Conservation (phyloP, 345 rosid species). For the Euphorbia lathyris region DNA sequence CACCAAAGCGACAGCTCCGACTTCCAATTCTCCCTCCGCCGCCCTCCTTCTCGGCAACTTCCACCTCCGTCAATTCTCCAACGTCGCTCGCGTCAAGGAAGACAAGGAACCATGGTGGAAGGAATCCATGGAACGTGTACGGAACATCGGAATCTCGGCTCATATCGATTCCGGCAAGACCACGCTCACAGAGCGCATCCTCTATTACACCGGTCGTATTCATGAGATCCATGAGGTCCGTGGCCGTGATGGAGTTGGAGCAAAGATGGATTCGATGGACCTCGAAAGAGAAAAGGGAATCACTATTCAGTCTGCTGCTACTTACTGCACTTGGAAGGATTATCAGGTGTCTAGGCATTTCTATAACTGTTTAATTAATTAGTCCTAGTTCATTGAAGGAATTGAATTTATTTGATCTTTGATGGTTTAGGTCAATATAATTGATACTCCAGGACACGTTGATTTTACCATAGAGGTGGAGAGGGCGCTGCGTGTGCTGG, state of each 20-base stretch:
- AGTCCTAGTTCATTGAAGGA: not conserved
- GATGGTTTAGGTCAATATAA: conserved; percentile 64
- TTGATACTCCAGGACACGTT: conserved; percentile 97
- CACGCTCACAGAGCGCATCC: conserved; percentile 83
- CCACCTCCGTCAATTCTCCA: conserved; percentile 64
- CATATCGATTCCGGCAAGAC: conserved; percentile 99
- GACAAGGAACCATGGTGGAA: conserved; percentile 96
- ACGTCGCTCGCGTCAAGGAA: conserved; percentile 67
- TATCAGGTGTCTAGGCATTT: conserved; percentile 49
- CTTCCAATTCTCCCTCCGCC: conserved; percentile 40
- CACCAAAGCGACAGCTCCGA: not conserved
- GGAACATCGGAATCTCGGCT: conserved; percentile 96
- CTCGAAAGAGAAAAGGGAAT: conserved; percentile 98
- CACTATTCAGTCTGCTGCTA: conserved; percentile 98
- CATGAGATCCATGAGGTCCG: conserved; percentile 99
- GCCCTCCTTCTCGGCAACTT: conserved; percentile 59
- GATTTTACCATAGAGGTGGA: conserved; percentile 99
- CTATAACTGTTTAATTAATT: not conserved
- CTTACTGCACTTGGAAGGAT: conserved; percentile 92
- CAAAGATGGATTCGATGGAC: conserved; percentile 99
- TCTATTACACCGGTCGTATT: conserved; percentile 89
- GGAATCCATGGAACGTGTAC: conserved; percentile 80
- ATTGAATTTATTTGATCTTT: not conserved
- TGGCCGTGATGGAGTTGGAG: conserved; percentile 96
- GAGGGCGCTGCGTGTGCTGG: conserved; percentile 94